Evolutionary conservation across 345 rosid genomes (phyloP), one percentile per base, ranked within the genome.

Genomic region (Aquilaria sinensis): DNA sequence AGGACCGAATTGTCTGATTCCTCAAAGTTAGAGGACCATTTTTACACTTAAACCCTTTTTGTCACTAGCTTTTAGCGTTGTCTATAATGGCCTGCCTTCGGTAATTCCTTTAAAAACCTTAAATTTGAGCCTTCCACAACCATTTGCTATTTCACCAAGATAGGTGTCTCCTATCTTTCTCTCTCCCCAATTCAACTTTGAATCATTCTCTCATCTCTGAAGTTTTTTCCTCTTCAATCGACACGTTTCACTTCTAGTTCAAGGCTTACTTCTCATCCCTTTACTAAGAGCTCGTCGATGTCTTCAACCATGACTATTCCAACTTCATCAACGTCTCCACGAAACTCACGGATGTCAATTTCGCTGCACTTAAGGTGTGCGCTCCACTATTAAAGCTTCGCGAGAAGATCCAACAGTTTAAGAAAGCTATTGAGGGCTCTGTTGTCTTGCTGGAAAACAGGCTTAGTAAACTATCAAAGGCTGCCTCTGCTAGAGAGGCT

Each of bases 231-330:
- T 97, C 12, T 88, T 88, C 23, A 23, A 23, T 23, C 67, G 91
- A 84, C 60, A 88, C 97, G 46, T 96, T 90, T 74, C 91, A 97
- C 56, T 85, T 91, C 43, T 91, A 94, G 86, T 95, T 94, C 74
- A 92, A 82, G 12, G 57, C 86, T 2, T 88, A 91, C 73, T 83
- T 89, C 15, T 78, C 97, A 45, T 89, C 97, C 66, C 96, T 95
- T 49, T 88, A 91, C 70, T 90, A 87, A 61, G 99, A 95, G 70
- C 87, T 95, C 49, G 83, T 95, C 60, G 97, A 95, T 70, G 89
- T 95, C 66, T 88, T 95, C 84, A 91, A 95, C 71, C 96, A 97
- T 47, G 99, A 95, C 74, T 95, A 90, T 63, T 76, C 88, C n/a
- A 97, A 90, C 75, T 91, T 91, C 66, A 97, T 95, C 49, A 95